These are phyloP conservation scores for Cladosporium sp. DNA, from an alignment of 2,329 filamentous ascomycete species.

Conservation along the genomic window DNA sequence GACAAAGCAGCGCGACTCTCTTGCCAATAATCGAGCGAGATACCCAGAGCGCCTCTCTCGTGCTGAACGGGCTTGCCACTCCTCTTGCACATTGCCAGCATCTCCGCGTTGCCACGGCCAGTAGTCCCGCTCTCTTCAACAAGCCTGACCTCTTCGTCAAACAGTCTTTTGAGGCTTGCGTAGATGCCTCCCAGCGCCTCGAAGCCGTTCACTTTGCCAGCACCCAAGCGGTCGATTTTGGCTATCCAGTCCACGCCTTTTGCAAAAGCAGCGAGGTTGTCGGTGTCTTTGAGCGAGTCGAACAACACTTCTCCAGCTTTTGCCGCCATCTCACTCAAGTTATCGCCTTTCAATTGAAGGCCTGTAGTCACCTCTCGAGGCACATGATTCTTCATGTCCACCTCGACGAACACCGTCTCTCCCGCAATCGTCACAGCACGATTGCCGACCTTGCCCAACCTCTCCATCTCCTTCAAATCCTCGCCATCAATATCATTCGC, in stretches of 20 bases:
- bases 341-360: slow-evolving; percentile 56
- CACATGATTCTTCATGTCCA: slow-evolving; percentile 32
- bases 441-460: slow-evolving; percentile 32
- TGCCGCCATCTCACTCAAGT: slow-evolving; percentile 60
- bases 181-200: slow-evolving; percentile 75
- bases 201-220: slow-evolving; percentile 70
- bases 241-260: slow-evolving; percentile 70
- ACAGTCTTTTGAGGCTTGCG: slow-evolving; percentile 67
- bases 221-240: slow-evolving; percentile 68
- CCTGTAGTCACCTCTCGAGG: slow-evolving; percentile 54
- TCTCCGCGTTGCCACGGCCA: slow-evolving; percentile 33
- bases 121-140: background rate
- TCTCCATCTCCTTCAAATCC: slow-evolving; percentile 21
- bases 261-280: slow-evolving; percentile 66
- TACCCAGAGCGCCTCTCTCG: slow-evolving; percentile 63
- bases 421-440: slow-evolving; percentile 40
- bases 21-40: slow-evolving; percentile 74
- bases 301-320: slow-evolving; percentile 66
- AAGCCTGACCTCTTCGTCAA: slow-evolving; percentile 60
- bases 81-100: slow-evolving; percentile 66
- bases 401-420: slow-evolving; percentile 37
- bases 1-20: slow-evolving; percentile 24
- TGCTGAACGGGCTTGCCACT: slow-evolving; percentile 74
- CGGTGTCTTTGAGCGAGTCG: slow-evolving; percentile 61
- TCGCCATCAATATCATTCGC: slow-evolving; percentile 43